Conservation (phyloP, 768 basidiomycete species). For the Rhodotorula diobovata region DNA sequence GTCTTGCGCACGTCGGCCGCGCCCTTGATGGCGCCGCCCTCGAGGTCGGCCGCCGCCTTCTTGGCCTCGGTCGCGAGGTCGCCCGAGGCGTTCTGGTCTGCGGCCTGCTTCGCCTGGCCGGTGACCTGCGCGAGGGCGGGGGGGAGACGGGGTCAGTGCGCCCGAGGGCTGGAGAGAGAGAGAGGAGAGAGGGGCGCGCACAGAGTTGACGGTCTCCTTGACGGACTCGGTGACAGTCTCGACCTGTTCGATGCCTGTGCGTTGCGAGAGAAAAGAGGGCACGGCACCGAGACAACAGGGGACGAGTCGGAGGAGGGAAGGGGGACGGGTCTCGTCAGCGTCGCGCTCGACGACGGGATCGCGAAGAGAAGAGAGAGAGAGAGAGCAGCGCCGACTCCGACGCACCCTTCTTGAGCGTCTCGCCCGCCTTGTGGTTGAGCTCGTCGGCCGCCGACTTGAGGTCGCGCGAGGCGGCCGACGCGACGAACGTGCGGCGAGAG, state of each 20-base stretch:
- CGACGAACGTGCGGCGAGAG: constrained; percentile 44
- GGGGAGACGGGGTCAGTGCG: not conserved
- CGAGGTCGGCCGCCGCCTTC: constrained; percentile 39
- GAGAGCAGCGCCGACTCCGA: too few species aligned
- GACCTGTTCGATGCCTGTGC: not conserved
- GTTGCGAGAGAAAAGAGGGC: too few species aligned
- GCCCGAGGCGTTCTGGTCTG: too few species aligned
- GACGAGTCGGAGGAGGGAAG: too few species aligned
- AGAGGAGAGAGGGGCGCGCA: not conserved
- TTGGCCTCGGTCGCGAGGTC: constrained; percentile 22
- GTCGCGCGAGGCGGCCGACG: constrained; percentile 46
- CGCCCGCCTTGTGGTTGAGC: constrained; percentile 41
- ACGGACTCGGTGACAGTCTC: not conserved
- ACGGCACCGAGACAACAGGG: too few species aligned
- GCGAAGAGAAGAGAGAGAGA: not conserved
- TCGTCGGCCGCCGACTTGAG: constrained; percentile 49
- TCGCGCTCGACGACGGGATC: too few species aligned
- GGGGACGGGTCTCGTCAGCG: not conserved
- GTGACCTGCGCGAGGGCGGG: not conserved
- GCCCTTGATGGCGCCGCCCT: constrained; percentile 35
- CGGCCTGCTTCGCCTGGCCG: constrained; percentile 26
- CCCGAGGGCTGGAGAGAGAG: not conserved
- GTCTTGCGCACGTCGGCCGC: constrained; percentile 1
- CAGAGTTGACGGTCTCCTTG: not conserved
- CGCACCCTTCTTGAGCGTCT: not conserved